These are phyloP conservation scores for Amauroascus verrucosus DNA, from an alignment of 2,329 filamentous ascomycete species.

Conservation along the genomic window DNA sequence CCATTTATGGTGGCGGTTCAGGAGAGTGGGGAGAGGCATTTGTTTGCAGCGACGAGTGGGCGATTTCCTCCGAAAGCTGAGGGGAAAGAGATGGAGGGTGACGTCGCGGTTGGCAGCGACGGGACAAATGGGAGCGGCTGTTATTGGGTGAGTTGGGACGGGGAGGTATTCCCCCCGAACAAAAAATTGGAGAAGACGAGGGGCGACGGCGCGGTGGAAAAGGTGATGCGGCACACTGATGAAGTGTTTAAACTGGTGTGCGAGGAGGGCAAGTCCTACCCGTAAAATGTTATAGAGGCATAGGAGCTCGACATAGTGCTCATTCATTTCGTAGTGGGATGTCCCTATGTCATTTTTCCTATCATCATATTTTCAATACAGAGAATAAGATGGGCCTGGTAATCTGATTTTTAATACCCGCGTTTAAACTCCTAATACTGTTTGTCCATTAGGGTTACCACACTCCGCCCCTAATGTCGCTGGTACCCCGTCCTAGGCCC, in stretches of 20 bases:
- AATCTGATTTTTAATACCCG: too few relatives aligned
- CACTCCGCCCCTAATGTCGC: too few relatives aligned
- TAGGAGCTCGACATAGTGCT: too few relatives aligned
- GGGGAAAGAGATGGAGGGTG: constrained; percentile 2
- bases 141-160: constrained; percentile 18
- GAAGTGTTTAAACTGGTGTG: constrained; percentile 17
- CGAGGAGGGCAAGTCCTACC: constrained; percentile 11
- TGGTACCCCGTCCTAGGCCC: too few relatives aligned
- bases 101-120: constrained; percentile 15
- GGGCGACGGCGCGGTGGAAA: constrained; percentile 16
- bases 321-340: too few relatives aligned
- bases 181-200: constrained; percentile 15
- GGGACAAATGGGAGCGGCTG: constrained; percentile 18
- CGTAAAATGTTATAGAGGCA: neutral
- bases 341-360: too few relatives aligned
- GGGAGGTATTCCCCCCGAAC: constrained; percentile 12
- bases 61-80: constrained; percentile 14
- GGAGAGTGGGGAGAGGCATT: constrained; percentile 20
- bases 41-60: constrained; percentile 17
- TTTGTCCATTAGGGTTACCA: too few relatives aligned
- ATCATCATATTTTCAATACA: too few relatives aligned
- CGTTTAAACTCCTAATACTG: too few relatives aligned
- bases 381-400: too few relatives aligned
- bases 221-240: constrained; percentile 19
- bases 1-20: constrained; percentile 15